Percentiles rank a stretch among this genome's conserved stretches.
These are phyloP conservation scores for Talaromyces sp. DNA, from an alignment of 2,329 filamentous ascomycete genomes.

Conservation along the genomic window DNA sequence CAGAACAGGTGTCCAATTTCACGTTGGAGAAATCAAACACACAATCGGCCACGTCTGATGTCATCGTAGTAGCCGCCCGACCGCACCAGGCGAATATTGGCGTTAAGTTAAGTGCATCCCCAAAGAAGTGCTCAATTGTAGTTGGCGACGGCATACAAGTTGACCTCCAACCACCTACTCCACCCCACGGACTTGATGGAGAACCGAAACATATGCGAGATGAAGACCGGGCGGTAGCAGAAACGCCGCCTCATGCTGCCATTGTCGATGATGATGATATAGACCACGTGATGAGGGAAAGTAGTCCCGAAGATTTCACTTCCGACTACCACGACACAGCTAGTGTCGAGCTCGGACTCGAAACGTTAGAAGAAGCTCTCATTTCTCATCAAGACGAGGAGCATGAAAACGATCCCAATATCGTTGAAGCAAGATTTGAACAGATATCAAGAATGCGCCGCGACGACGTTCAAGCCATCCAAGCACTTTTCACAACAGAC, in stretches of 20 bases:
- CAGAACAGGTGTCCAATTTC: neutral
- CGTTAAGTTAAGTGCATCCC: neutral
- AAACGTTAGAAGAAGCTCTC: neutral
- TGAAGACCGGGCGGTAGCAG: neutral
- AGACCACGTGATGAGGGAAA: slow-evolving; percentile 4
- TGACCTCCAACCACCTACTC: neutral
- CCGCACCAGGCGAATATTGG: slow-evolving; percentile 10
- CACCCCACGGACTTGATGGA: neutral
- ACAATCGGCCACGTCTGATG: neutral
- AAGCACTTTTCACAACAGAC: slow-evolving; percentile 3
- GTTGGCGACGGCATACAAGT: slow-evolving; percentile 4
- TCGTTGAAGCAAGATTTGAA: neutral
- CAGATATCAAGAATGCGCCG: slow-evolving; percentile 11
- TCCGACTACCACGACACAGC: slow-evolving; percentile 32
- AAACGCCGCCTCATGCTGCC: neutral
- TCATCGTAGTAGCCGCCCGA: neutral
- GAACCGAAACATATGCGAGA: neutral
- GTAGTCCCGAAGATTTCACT: slow-evolving; percentile 17
- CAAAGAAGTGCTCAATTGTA: neutral
- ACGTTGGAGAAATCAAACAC: neutral
- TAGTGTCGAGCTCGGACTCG: slow-evolving; percentile 34
- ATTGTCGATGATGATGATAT: slow-evolving; percentile 7
- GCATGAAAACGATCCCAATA: neutral
- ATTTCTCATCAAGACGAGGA: neutral
- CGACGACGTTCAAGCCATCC: slow-evolving; percentile 13